Evolutionary conservation across 495 filamentous ascomycete species (phyloP).

Genomic region (Hypoxylon cercidicola): DNA sequence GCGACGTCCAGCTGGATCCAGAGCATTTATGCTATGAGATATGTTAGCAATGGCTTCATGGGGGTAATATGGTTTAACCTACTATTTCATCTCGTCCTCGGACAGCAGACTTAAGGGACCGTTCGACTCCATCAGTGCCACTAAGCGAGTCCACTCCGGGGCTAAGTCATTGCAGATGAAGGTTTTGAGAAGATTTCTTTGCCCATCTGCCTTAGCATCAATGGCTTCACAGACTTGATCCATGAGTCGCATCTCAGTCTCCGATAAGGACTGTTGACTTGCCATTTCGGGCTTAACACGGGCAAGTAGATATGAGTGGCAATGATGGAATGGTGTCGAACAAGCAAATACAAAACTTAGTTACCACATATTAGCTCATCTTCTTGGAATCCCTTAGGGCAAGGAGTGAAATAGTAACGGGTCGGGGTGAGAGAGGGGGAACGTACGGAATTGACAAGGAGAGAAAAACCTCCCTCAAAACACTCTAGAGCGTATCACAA

Average conservation of each 20-base stretch:
- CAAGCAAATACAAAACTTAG: not conserved
- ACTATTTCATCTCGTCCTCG: constrained; percentile 38
- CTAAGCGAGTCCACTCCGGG: constrained; percentile 26
- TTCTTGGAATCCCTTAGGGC: no score
- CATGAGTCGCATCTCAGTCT: constrained; percentile 35
- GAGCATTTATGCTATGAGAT: constrained; percentile 10
- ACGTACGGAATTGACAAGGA: no score
- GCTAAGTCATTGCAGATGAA: constrained; percentile 24
- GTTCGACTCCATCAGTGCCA: constrained; percentile 29
- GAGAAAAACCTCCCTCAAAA: no score
- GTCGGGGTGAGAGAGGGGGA: no score
- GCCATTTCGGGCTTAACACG: constrained; percentile 27
- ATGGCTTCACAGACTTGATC: constrained; percentile 29
- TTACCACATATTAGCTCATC: no score
- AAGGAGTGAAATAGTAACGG: no score
- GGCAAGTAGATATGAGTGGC: not conserved
- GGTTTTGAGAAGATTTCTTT: constrained; percentile 24
- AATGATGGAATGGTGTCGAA: not conserved
- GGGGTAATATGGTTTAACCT: not conserved
- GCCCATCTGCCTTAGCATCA: constrained; percentile 18
- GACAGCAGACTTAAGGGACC: constrained; percentile 30
- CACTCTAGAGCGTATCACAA: no score
- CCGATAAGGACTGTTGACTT: constrained; percentile 12
- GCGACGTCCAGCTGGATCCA: not conserved
- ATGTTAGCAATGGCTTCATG: constrained; percentile 3